Conservation (phyloP, 768 basidiomycete species). For the Boletus huronensis region DNA sequence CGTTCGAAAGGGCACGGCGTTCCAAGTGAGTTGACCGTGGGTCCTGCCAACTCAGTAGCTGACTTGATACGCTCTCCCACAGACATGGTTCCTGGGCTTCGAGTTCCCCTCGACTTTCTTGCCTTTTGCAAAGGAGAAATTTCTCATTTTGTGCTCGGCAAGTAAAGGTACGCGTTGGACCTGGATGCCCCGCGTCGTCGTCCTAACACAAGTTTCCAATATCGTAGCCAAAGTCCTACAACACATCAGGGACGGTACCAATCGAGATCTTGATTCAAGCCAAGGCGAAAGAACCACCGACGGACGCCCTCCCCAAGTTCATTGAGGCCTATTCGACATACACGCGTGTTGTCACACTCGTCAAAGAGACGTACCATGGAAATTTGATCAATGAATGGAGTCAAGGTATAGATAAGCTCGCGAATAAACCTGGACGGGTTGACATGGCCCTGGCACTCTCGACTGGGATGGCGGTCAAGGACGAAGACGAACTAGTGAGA, state of each 20-base stretch:
- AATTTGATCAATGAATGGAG: constrained; percentile 90
- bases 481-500: constrained; percentile 85
- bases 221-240: constrained; percentile 78
- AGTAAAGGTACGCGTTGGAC: constrained; percentile 65
- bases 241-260: constrained; percentile 70
- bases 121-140: constrained; percentile 72
- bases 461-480: constrained; percentile 80
- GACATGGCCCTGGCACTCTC: constrained; percentile 37
- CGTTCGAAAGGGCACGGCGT: constrained; percentile 85
- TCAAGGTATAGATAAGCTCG: constrained; percentile 49
- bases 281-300: constrained; percentile 73
- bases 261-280: constrained; percentile 78
- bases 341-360: constrained; percentile 67
- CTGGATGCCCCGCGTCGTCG: constrained; percentile 1
- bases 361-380: constrained; percentile 82
- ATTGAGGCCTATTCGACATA: constrained; percentile 56
- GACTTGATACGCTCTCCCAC: constrained; percentile 6
- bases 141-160: constrained; percentile 80
- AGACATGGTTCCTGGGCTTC: constrained; percentile 97
- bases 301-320: constrained; percentile 71
- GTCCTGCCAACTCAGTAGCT: background rate
- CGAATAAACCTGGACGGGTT: constrained; percentile 64
- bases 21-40: constrained; percentile 62
- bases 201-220: constrained; percentile 12
- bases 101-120: constrained; percentile 95